Evolutionary conservation across 2,329 filamentous ascomycete genomes (phyloP).

Genomic region (Colletotrichum euphorbiae): DNA sequence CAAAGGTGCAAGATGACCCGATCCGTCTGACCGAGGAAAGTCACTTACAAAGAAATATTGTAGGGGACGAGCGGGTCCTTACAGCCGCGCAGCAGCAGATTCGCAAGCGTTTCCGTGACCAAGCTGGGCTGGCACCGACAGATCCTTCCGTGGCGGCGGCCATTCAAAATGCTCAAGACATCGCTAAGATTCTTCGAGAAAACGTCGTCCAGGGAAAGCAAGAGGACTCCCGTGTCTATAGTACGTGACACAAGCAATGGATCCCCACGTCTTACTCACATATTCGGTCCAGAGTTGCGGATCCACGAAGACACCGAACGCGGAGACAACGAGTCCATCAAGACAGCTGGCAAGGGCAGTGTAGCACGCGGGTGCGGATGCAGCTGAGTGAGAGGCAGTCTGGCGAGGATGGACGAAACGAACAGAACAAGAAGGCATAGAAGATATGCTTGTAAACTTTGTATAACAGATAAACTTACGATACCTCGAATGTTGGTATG

Average conservation of each 20-base stretch:
- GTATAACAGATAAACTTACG: conserved; percentile 31
- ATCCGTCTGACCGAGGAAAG: not conserved
- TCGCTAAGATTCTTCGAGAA: conserved; percentile 81
- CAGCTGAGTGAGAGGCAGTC: conserved; percentile 44
- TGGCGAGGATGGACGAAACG: conserved; percentile 12
- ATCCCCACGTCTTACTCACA: conserved; percentile 1
- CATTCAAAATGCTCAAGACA: conserved; percentile 83
- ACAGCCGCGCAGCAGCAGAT: conserved; percentile 78
- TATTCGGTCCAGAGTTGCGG: conserved; percentile 70
- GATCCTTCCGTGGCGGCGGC: conserved; percentile 71
- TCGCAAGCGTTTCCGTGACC: conserved; percentile 78
- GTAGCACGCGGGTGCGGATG: conserved; percentile 50
- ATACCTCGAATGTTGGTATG: conserved; percentile 35
- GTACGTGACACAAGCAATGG: conserved; percentile 59
- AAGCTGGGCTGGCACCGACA: conserved; percentile 67
- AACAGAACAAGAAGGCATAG: not conserved
- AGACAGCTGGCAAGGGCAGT: conserved; percentile 61
- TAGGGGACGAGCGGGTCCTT: conserved; percentile 79
- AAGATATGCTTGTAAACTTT: conserved; percentile 13
- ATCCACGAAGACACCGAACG: conserved; percentile 94
- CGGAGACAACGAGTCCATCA: conserved; percentile 93
- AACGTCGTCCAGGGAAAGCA: conserved; percentile 89
- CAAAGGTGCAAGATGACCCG: conserved; percentile 65
- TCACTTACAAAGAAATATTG: conserved; percentile 8
- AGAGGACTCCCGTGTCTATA: conserved; percentile 65